These are phyloP conservation scores for Zalaria sp. DNA, from an alignment of 2,329 filamentous ascomycete species.

Conservation along the genomic window DNA sequence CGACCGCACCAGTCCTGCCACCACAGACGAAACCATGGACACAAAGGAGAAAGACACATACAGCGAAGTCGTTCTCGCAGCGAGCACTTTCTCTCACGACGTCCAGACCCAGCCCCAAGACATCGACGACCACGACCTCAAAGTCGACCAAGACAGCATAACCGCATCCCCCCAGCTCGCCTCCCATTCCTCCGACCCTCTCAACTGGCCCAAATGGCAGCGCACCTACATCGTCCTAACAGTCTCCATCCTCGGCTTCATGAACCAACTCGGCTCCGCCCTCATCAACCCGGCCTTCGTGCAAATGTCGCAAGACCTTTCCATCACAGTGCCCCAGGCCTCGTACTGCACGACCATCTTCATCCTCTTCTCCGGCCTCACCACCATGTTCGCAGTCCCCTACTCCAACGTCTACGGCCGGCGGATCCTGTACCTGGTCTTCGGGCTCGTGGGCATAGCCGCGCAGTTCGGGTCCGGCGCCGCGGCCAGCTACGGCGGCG, in stretches of 20 bases:
- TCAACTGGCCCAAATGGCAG: no score
- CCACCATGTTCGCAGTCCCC: constrained; percentile 6
- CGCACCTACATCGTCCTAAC: no score
- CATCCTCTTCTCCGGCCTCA: background rate
- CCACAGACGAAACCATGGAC: no score
- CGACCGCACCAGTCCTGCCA: no score
- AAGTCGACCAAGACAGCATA: no score
- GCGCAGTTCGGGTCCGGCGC: constrained; percentile 1
- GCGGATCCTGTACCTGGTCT: constrained; percentile 6
- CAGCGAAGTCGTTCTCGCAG: no score
- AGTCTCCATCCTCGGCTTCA: constrained; percentile 1
- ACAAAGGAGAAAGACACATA: no score
- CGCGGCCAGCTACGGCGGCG: constrained; percentile 4
- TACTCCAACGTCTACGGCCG: constrained; percentile 7
- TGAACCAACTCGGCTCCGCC: constrained; percentile 3
- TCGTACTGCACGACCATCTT: constrained; percentile 5
- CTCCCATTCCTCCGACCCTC: no score
- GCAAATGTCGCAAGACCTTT: constrained; percentile 4
- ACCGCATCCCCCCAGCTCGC: no score
- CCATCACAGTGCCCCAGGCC: constrained; percentile 5
- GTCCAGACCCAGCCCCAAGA: no score
- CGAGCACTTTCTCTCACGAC: no score
- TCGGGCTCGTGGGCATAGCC: constrained; percentile 1
- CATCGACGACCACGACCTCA: no score
- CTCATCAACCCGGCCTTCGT: constrained; percentile 7